Base-by-base conservation (phyloP, 305 asterid genomes). In the Fraxinus xanthoxyloides region DNA sequence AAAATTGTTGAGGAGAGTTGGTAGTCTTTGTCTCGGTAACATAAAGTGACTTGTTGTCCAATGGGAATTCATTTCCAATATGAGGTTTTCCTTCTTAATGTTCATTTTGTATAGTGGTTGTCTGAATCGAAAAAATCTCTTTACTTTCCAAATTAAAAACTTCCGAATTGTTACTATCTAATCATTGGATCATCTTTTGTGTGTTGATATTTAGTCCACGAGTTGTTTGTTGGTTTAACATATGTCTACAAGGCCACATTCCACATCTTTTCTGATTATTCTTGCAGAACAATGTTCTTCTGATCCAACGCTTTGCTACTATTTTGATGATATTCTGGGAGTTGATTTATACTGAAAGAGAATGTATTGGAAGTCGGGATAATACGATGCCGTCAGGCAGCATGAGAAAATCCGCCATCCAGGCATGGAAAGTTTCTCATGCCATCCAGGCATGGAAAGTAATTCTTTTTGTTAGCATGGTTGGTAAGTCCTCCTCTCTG, bases 1-100 rank as follows among this genome's bases (percentile, higher is more conserved):
- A 93, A 92, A 85, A 93, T 94, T 76, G 90, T 90, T 0, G 90
- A 91, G 90, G 96, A 92, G 30, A 87, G 91, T 83, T 92, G 97
- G 97, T 94, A 90, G 90, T 77, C 75, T 78, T 28, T 56, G 59
- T 48, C 59, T 15, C 2, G 0, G 59, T 4, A 48, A 15, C 59
- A 48, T 48, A 48, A 48, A 15, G 6, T 17, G 59, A 15, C 54
- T 10, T 12, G 7, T 15, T 46, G n/a, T 46, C 46, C 76, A 35
- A 17, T 51, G 61, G 67, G 75, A 65, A 15, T 83, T 86, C 79
- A 63, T 79, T 79, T 40, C 10, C 46, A 77, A 28, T 61, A 69
- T 77, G 51, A 70, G 79, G 54, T 82, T 81, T 79, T 84, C 81
- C 12, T 19, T 78, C 30, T 21, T 85, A 81, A 79, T 85, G 82